Base-by-base conservation (phyloP, 2,329 filamentous ascomycete species). In the Fusarium siculi region DNA sequence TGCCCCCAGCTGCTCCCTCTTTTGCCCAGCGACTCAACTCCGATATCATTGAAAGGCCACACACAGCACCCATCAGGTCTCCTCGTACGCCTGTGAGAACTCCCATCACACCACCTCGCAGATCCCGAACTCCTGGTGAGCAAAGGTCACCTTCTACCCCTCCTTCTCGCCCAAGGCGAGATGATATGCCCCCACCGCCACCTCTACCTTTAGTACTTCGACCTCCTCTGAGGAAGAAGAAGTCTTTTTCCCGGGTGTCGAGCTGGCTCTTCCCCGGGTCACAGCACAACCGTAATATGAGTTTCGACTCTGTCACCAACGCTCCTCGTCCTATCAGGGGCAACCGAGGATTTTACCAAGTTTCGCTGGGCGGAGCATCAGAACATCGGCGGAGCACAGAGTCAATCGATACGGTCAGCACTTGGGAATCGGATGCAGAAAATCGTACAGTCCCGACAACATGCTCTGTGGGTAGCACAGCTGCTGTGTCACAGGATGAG, bases 181-280 rank as follows among this genome's bases (percentile, higher is more conserved):
- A 84, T 28, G 81, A 83, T 9, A 79, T 81, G 11, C 81, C 84
- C 4, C 83, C 87, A 2, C 87, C 88, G 6, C 89, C 89, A 2
- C 89, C 89, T 5, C 81, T 90, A 9, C 89, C 89, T 1, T 84
- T 91, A 30, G 86, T 89, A 21, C 83, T 90, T 63, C 86, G 87
- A n/a, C 89, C 89, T 12, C 88, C 88, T 4, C 78, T 91, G 69
- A 84, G 90, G 66, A 91, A 91, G 83, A 92, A 91, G 84, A 92
- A 91, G 77, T 91, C 89, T 0, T 91, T 92, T 77, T 89, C 89
- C 15, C 85, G 86, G 21, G 87, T 91, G 14, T 91, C 89, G 6
- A 86, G 80, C 73, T 91, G 89, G 89, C 82, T 91, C 32, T 89
- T 87, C 73, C 84, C 86, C 49, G 79, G 81, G 23, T 75, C 82